Evolutionary conservation across 1,139 yeast genomes (phyloP).

Genomic region (Yamadazyma siamensis): DNA sequence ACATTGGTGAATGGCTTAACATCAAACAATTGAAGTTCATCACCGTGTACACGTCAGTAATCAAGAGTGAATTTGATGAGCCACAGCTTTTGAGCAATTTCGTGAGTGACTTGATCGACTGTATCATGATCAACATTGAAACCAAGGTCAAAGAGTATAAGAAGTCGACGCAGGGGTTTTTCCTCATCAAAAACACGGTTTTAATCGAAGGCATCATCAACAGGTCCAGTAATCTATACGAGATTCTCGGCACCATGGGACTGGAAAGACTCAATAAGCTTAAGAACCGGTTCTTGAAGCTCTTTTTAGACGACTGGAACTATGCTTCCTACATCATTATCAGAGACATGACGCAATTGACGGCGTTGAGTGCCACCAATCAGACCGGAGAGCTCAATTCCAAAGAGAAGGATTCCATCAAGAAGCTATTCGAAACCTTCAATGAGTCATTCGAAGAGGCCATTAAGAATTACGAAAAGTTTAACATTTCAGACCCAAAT

Average conservation of each 20-base stretch:
- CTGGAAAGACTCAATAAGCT: slow-evolving; percentile 62
- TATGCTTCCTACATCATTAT: slow-evolving; percentile 71
- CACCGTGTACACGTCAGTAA: slow-evolving; percentile 46
- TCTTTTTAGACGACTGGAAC: slow-evolving; percentile 84
- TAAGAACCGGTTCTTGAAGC: slow-evolving; percentile 70
- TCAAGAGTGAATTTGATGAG: slow-evolving; percentile 34
- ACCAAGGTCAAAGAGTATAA: slow-evolving; percentile 47
- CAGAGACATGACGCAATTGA: slow-evolving; percentile 61
- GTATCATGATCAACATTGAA: slow-evolving; percentile 59
- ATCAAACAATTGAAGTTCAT: slow-evolving; percentile 50
- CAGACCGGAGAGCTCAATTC: slow-evolving; percentile 30
- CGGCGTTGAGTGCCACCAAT: slow-evolving; percentile 25
- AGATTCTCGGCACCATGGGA: slow-evolving; percentile 63
- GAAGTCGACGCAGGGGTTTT: slow-evolving; percentile 63
- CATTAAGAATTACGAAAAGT: slow-evolving; percentile 58
- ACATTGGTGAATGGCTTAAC: slow-evolving; percentile 71
- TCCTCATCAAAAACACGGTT: slow-evolving; percentile 67
- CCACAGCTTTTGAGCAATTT: slow-evolving; percentile 53
- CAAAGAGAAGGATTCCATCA: slow-evolving; percentile 80
- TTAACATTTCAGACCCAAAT: slow-evolving; percentile 63
- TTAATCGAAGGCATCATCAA: slow-evolving; percentile 73
- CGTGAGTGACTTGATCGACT: slow-evolving; percentile 73
- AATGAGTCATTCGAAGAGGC: slow-evolving; percentile 81
- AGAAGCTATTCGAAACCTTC: slow-evolving; percentile 79
- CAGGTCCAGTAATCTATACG: slow-evolving; percentile 50